Evolutionary conservation across 768 basidiomycete genomes (phyloP), one percentile per base, ranked within the genome.

Genomic region (Pholiota conissans): DNA sequence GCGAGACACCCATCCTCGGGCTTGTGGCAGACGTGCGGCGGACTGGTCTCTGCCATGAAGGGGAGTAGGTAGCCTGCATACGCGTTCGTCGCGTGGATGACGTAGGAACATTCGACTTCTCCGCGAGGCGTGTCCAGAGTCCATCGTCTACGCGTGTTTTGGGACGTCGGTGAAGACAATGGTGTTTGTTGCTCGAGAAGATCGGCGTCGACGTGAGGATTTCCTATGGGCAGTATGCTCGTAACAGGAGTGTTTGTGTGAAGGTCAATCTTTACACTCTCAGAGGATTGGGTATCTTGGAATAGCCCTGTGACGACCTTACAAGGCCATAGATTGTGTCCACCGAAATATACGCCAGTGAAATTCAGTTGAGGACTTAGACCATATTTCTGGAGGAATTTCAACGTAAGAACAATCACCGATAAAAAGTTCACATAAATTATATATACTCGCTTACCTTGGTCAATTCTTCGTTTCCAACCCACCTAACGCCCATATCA

Each of bases 61-160:
- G 90, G 89, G n/a, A 97, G 76, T 32, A 96, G 81, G 63, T 89
- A 79, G 3, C 87, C 82, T 10, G 86, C 83, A 59, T 95, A 95
- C 0, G 77, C 95, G 64, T 97, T 97, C 9, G 92, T 95, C 0
- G 91, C 92, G 67, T 95, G 92, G 3, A 97, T 74, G 42, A 96
- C 81, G 58, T 86, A 84, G 18, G 76, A 70, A 60, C 89, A 86
- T 3, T 67, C 39, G 20, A 93, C 68, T 1, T 65, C 61, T 1
- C 94, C 93, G n/a, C 91, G 81, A 0, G 85, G 80, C 0, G 93
- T 95, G 3, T 67, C 61, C 11, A 90, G 68, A 0, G 65, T 65
- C 87, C 87, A 91, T 2, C 75, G 74, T 11, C 74, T 76, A 20
- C 7, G 18, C 6, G 4, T 47, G 48, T 26, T 55, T 20, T 39